A percentile compares a stretch with the other conserved stretches of the same genome.
phyloP scores from a whole-genome alignment of 2,329 filamentous ascomycete genomes.

The Ophiostoma quercus region DNA sequence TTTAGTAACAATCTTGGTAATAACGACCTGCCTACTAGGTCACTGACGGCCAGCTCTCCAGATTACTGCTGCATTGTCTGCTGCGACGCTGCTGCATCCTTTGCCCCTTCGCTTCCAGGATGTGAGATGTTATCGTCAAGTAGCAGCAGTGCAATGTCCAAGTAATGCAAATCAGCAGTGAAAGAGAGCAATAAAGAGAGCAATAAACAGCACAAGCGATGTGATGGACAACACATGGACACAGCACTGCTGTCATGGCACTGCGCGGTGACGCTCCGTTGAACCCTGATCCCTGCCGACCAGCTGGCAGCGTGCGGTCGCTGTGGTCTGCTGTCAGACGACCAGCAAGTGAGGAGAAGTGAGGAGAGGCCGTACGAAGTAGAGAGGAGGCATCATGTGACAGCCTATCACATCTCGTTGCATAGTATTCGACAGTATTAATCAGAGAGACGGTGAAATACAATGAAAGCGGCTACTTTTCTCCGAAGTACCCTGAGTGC shows the following conservation, averaged over 20 bases:
- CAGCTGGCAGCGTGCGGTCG: neutral
- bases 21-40: neutral
- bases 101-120: neutral
- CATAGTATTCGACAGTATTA: no score
- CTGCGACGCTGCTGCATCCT: slow-evolving; percentile 1
- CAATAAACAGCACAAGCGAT: neutral
- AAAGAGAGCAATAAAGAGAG: neutral
- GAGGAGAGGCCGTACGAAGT: neutral
- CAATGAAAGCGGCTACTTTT: neutral
- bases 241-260: neutral
- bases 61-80: neutral
- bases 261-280: neutral
- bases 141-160: neutral
- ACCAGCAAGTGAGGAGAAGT: neutral
- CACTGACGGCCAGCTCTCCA: neutral
- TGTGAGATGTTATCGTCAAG: neutral
- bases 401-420: neutral
- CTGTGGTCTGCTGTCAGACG: neutral
- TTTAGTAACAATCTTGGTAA: neutral
- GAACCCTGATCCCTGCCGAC: slow-evolving; percentile 7
- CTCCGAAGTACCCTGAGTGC: neutral
- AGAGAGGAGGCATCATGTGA: neutral
- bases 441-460: neutral
- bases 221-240: neutral
- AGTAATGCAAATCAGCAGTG: neutral